phyloP scores from a whole-genome alignment of 2,329 filamentous ascomycete species.

The Aaosphaeria pasadenensis region DNA sequence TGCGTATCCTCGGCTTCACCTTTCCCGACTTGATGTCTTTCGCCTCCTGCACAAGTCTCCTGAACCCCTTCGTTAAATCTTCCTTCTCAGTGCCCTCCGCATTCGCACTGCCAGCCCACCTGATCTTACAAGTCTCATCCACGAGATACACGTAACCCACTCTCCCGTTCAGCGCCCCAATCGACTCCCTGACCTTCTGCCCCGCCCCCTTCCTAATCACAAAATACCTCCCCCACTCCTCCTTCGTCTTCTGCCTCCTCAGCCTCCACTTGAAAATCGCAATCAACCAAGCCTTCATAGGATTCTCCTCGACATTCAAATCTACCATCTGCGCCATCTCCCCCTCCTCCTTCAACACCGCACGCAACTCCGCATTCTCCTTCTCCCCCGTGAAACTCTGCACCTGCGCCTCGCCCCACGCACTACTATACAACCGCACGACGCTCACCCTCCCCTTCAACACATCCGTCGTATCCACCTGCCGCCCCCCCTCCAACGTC shows the following conservation, averaged over 20 bases:
- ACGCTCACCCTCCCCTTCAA: constrained; percentile 73
- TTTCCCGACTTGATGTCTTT: neutral
- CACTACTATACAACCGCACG: constrained; percentile 75
- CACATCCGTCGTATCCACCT: constrained; percentile 68
- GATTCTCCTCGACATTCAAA: constrained; percentile 85
- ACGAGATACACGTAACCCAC: constrained; percentile 93
- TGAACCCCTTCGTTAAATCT: constrained; percentile 63
- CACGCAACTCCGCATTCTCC: constrained; percentile 67
- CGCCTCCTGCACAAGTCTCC: constrained; percentile 51
- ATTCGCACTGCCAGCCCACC: constrained; percentile 85
- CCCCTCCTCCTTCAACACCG: constrained; percentile 54
- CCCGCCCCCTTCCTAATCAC: constrained; percentile 57
- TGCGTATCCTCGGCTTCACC: neutral
- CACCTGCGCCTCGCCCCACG: constrained; percentile 83
- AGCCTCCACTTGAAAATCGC: constrained; percentile 52
- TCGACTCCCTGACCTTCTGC: constrained; percentile 55
- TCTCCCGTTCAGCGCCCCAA: constrained; percentile 78
- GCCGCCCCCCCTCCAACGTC: constrained; percentile 57
- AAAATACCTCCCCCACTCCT: constrained; percentile 59
- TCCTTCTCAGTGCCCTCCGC: constrained; percentile 65
- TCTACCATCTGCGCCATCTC: constrained; percentile 71
- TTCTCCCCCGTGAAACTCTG: constrained; percentile 63
- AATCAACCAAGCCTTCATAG: constrained; percentile 59
- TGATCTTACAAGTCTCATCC: constrained; percentile 81
- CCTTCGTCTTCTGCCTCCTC: constrained; percentile 44